Base-by-base conservation (phyloP, 2,329 filamentous ascomycete genomes). In the Colletotrichum phormii region DNA sequence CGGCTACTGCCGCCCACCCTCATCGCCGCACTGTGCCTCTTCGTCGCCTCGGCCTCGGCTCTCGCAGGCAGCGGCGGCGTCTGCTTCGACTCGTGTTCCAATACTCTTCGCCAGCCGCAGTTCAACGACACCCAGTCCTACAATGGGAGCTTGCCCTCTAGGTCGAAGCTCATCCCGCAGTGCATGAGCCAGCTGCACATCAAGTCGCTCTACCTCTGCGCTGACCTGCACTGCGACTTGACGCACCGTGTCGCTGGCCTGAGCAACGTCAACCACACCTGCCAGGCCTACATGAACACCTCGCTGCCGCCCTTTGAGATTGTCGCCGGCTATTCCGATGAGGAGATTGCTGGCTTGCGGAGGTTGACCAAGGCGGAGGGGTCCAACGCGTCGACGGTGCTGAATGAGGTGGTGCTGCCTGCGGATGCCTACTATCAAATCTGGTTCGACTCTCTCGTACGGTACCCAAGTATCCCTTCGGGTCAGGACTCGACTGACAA, bases 401-500 rank as follows among this genome's bases (percentile, higher is more conserved):
- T 83, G 24, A 26, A 67, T 0, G 81, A 84, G 63, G 77, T 79
- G 1, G 80, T 83, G 0, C 53, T 86, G 29, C 82, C 83, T 0
- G 80, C 81, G 0, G 74, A 79, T 18, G 72, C 75, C n/a, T 80
- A 82, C 46, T 83, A 82, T 70, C 72, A 72, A 0, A 73, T 79
- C 0, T 82, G 83, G 76, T 81, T 80, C 71, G 80, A 82, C 59
- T 86, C 85, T 5, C 75, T 86, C 72, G 83, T 78, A 72, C 79
- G 76, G 2, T 3, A 60, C 12, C 15, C 12, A 1, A 42, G 29
- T 13, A 7, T 18, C 7, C 18, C 6, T 3, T 13, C 4, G n/a
- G 18, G 58, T 22, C 22, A 59, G 4, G 24, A 24, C 53, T 3
- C 11, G 26, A 73, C 63, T 79, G 18, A 60, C 22, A 22, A 24